These are phyloP conservation scores for Colletotrichum limetticola DNA, from an alignment of 2,329 filamentous ascomycete genomes.

Conservation along the genomic window DNA sequence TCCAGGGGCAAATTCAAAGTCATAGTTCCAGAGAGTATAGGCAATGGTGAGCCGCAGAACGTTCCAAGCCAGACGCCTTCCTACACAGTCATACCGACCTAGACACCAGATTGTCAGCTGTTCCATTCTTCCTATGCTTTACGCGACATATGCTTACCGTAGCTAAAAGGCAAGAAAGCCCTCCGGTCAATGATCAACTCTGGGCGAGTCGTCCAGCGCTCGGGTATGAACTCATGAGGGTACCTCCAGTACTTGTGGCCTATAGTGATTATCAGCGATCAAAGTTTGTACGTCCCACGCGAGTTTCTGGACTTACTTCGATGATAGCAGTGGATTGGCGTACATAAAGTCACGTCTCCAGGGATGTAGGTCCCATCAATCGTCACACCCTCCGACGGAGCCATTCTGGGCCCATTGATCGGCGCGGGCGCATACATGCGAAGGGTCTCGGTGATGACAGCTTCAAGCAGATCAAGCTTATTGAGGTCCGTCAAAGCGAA, in stretches of 20 bases:
- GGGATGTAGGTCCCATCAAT: constrained; percentile 42
- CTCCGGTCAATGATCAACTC: constrained; percentile 37
- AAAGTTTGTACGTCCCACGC: too few relatives aligned
- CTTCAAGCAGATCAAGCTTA: constrained; percentile 38
- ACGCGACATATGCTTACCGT: not conserved
- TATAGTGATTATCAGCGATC: not conserved
- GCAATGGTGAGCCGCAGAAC: constrained; percentile 23
- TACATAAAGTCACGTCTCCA: constrained; percentile 33
- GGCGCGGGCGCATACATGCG: constrained; percentile 42
- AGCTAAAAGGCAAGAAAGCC: constrained; percentile 28
- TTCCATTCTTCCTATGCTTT: not conserved
- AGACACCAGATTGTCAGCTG: accelerated
- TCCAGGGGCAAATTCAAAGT: constrained; percentile 28
- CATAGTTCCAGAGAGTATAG: constrained; percentile 32
- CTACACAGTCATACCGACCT: constrained; percentile 32
- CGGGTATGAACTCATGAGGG: constrained; percentile 37
- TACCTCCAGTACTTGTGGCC: constrained; percentile 28
- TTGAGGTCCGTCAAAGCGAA: constrained; percentile 37
- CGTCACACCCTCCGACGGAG: constrained; percentile 40
- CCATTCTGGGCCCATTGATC: constrained; percentile 40
- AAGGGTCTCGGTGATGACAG: constrained; percentile 44
- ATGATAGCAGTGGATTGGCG: constrained; percentile 23
- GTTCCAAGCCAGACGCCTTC: constrained; percentile 21
- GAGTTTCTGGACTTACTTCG: not conserved
- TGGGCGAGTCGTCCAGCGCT: constrained; percentile 38